Evolutionary conservation across 805 yeast genomes (phyloP).

Genomic region (Nakazawaea wyomingensis): DNA sequence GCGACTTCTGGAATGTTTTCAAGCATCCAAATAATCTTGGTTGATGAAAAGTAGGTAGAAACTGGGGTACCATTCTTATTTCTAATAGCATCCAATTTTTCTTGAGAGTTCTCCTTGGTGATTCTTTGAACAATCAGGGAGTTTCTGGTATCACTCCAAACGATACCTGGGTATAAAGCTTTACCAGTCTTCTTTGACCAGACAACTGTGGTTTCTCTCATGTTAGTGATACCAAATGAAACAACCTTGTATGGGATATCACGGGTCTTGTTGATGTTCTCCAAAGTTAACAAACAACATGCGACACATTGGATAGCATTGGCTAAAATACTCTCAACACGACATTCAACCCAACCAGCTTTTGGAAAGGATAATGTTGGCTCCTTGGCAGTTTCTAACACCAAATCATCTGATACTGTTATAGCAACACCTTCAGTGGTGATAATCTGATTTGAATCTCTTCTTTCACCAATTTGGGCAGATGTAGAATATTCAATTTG

Average conservation of each 20-base stretch:
- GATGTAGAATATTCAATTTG: conserved; percentile 86
- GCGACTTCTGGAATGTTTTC: conserved; percentile 68
- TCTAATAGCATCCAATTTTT: conserved; percentile 51
- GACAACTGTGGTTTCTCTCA: conserved; percentile 89
- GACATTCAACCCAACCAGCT: conserved; percentile 94
- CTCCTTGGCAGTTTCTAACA: conserved; percentile 50
- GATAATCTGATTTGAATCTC: conserved; percentile 49
- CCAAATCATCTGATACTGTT: conserved; percentile 47
- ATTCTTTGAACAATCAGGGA: conserved; percentile 62
- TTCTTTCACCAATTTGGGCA: conserved; percentile 40
- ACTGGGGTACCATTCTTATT: conserved; percentile 79
- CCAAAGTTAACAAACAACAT: conserved; percentile 52
- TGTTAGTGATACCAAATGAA: conserved; percentile 86
- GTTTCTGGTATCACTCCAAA: conserved; percentile 95
- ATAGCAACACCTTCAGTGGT: conserved; percentile 73
- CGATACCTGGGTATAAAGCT: conserved; percentile 84
- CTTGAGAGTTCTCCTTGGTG: conserved; percentile 47
- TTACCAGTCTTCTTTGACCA: conserved; percentile 83
- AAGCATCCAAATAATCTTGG: conserved; percentile 83
- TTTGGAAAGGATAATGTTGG: conserved; percentile 75
- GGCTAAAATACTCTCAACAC: conserved; percentile 76
- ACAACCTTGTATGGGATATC: conserved; percentile 52
- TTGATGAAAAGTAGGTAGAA: conserved; percentile 87
- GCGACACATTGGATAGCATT: conserved; percentile 78
- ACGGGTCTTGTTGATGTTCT: conserved; percentile 48